Evolutionary conservation across 2,329 filamentous ascomycete species (phyloP).

Genomic region (Phoma sp.): DNA sequence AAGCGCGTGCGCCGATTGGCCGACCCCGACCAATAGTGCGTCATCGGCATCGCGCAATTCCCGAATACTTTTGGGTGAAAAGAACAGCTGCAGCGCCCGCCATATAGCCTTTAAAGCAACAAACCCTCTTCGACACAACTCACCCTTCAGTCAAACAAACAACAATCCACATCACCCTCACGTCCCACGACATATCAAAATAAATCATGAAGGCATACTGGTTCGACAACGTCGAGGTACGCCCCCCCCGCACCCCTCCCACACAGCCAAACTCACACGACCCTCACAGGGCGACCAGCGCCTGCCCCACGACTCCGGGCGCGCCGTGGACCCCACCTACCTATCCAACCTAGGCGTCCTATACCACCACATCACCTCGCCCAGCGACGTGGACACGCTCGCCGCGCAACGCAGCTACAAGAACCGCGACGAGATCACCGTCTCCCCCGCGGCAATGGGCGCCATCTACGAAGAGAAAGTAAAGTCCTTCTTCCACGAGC

Average conservation of each 20-base stretch:
- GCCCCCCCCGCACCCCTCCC: not conserved
- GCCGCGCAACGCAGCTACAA: slow-evolving; percentile 81
- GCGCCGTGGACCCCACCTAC: slow-evolving; percentile 66
- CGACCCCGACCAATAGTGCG: slow-evolving; percentile 2
- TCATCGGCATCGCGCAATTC: slow-evolving; percentile 33
- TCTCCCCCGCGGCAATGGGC: slow-evolving; percentile 86
- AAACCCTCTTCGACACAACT: not conserved
- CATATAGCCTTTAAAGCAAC: slow-evolving; percentile 9
- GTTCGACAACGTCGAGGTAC: slow-evolving; percentile 70
- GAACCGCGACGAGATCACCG: slow-evolving; percentile 91
- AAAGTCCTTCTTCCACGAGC: slow-evolving; percentile 91
- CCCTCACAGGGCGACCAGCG: slow-evolving; percentile 84
- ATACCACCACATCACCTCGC: slow-evolving; percentile 72
- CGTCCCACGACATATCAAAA: not conserved
- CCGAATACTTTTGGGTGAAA: slow-evolving; percentile 22
- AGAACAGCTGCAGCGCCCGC: slow-evolving; percentile 7
- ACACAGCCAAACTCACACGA: slow-evolving; percentile 15
- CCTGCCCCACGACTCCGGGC: slow-evolving; percentile 84
- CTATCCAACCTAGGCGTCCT: slow-evolving; percentile 79
- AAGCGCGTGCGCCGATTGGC: slow-evolving; percentile 39
- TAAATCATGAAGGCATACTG: slow-evolving; percentile 70
- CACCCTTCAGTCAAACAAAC: not conserved
- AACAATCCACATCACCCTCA: not conserved
- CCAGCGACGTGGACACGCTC: slow-evolving; percentile 71
- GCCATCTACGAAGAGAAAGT: slow-evolving; percentile 91